Conservation (phyloP, 768 basidiomycete species). For the Rhodocollybia butyracea region DNA sequence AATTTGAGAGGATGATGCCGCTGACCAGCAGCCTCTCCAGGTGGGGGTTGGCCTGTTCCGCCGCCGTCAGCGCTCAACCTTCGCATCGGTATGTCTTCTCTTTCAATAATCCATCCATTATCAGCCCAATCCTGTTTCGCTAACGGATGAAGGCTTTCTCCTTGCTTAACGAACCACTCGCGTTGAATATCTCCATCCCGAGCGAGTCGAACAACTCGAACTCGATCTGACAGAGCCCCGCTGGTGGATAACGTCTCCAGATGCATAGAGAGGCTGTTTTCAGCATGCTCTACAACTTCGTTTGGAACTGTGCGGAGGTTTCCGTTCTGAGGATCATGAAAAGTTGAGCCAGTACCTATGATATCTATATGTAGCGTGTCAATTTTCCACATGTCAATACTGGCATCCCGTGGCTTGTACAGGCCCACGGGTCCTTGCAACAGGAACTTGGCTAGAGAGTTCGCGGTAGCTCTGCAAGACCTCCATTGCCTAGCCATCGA, state of each 20-base stretch:
- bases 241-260: not conserved
- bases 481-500: not conserved
- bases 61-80: no score
- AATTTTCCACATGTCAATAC: not conserved
- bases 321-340: not conserved
- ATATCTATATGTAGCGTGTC: not conserved
- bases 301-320: not conserved
- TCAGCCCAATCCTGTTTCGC: not conserved
- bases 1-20: no score
- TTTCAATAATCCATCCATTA: not conserved
- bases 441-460: slow-evolving; percentile 1
- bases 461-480: not conserved
- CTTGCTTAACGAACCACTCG: not conserved
- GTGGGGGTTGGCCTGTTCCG: no score
- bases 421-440: not conserved
- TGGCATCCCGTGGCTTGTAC: not conserved
- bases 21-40: no score
- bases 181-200: not conserved
- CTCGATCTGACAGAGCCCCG: slow-evolving; percentile 1
- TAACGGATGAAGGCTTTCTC: not conserved
- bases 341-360: not conserved
- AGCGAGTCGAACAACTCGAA: not conserved
- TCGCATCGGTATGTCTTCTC: not conserved
- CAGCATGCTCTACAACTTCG: not conserved
- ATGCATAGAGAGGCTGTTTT: not conserved